Percentiles rank a stretch among this genome's conserved stretches.
Evolutionary conservation across 2,329 filamentous ascomycete species (phyloP).

Genomic region (Niveomyces coronatus): DNA sequence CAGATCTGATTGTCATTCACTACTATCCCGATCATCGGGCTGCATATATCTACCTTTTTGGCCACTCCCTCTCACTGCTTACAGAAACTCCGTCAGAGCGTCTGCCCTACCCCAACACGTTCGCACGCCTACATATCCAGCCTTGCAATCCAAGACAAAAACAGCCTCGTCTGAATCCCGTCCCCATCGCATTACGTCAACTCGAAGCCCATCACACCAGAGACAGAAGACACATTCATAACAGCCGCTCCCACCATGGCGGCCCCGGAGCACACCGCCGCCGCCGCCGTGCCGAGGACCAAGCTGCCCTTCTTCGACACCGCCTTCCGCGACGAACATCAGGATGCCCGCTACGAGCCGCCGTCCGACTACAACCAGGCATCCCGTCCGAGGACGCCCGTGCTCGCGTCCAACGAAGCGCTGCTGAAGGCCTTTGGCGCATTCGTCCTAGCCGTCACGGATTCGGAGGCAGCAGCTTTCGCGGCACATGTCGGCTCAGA

Average conservation of each 20-base stretch:
- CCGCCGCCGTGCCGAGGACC: conserved; percentile 1
- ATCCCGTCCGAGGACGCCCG: background rate
- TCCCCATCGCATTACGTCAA: too few species aligned
- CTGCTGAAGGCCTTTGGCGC: conserved; percentile 5
- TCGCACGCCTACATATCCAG: too few species aligned
- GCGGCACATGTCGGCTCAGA: conserved; percentile 7
- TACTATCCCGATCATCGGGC: too few species aligned
- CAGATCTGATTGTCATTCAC: too few species aligned
- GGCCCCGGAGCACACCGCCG: background rate
- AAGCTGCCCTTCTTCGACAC: conserved; percentile 10
- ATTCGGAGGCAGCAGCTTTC: conserved; percentile 6
- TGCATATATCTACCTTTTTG: too few species aligned
- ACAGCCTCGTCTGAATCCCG: too few species aligned
- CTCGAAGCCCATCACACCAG: too few species aligned
- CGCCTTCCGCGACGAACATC: conserved; percentile 3
- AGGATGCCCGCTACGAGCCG: conserved; percentile 3
- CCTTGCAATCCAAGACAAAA: too few species aligned
- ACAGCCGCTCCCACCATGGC: background rate
- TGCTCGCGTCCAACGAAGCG: conserved; percentile 1
- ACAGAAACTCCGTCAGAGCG: too few species aligned
- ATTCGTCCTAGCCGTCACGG: conserved; percentile 6
- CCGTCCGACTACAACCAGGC: conserved; percentile 7
- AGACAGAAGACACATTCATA: too few species aligned
- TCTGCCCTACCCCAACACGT: too few species aligned
- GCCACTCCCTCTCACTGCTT: too few species aligned